A percentile compares a stretch with the other conserved stretches of the same genome.
Conservation (phyloP, 2,329 filamentous ascomycete genomes). For the Kalmusia sp. region DNA sequence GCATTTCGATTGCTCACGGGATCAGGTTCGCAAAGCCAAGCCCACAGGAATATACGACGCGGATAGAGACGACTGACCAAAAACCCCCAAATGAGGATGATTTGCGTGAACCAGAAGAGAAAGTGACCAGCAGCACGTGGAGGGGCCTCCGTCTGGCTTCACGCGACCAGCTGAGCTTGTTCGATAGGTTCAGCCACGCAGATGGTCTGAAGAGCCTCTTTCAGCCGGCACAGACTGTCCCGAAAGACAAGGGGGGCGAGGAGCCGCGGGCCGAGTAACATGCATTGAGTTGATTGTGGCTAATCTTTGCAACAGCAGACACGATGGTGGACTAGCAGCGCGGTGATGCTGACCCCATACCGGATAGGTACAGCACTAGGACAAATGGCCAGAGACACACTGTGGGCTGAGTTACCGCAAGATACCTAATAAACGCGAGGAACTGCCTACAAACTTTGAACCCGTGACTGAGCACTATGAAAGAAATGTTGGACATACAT, state of each 20-base stretch:
- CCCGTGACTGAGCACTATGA: neutral
- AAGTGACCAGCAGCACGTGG: conserved; percentile 90
- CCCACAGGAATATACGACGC: conserved; percentile 72
- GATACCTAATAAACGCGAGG: too few relatives aligned
- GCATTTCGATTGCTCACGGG: conserved; percentile 31
- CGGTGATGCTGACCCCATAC: conserved; percentile 33
- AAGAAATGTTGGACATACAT: neutral
- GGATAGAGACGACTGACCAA: conserved; percentile 80
- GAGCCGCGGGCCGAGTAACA: conserved; percentile 48
- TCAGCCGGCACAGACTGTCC: conserved; percentile 43
- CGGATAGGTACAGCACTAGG: conserved; percentile 40
- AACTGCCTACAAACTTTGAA: neutral
- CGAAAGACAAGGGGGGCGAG: conserved; percentile 47
- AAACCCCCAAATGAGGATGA: conserved; percentile 75
- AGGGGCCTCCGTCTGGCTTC: conserved; percentile 82
- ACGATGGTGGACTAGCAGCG: conserved; percentile 35
- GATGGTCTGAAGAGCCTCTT: conserved; percentile 68
- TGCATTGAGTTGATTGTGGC: conserved; percentile 45
- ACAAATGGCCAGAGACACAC: too few relatives aligned
- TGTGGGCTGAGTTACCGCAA: conserved; percentile 15
- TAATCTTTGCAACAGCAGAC: conserved; percentile 36
- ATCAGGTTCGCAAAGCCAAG: conserved; percentile 72
- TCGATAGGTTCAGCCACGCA: conserved; percentile 83
- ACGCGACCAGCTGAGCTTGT: conserved; percentile 73
- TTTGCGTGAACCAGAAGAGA: conserved; percentile 65